Base-by-base conservation (phyloP, 2,329 filamentous ascomycete genomes). In the Aspergillus tamarii region DNA sequence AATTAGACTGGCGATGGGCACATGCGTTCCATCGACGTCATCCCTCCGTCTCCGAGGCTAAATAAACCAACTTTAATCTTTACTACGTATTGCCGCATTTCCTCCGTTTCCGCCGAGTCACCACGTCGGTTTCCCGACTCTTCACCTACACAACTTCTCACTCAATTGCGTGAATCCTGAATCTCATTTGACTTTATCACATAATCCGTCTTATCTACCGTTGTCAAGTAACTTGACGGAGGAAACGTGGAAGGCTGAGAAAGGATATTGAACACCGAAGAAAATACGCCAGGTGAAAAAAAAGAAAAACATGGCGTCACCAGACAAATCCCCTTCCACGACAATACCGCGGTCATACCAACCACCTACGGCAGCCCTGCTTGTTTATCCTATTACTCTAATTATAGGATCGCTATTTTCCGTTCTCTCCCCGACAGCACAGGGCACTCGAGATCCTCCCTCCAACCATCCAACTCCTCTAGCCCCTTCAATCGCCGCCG, bases 341-440 rank as follows among this genome's bases (percentile, higher is more conserved):
- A 48, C 61, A 50, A 34, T 52, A 59, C 16, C 61, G 55, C 60
- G 58, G 57, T 56, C 36, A 32, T 59, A 45, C 52, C 58, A 65
- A 32, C 57, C 60, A 4, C 64, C 69, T 12, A 43, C 54, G 23
- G 48, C 84, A 28, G 81, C 89, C 26, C 85, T 97, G 34, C 77
- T 82, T 3, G 80, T 92, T 64, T 98, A 97, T 81, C 94, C 94
- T 4, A 71, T 82, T 30, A 89, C 94, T 8, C 88, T 99, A 63
- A 67, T 93, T 61, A 86, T 97, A 69, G 95, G 95, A 68, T 91
- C 92, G 32, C 73, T 96, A 69, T 97, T 92, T 84, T 90, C 90
- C 53, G 81, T 88, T 41, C 80, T 98, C 59, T 94, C 93, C 21
- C 93, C 93, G 1, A 82, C 87, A 64, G 88, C 88, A 12, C 89